Base-by-base conservation (phyloP, 2,329 filamentous ascomycete species). In the Cordyceps javanica region DNA sequence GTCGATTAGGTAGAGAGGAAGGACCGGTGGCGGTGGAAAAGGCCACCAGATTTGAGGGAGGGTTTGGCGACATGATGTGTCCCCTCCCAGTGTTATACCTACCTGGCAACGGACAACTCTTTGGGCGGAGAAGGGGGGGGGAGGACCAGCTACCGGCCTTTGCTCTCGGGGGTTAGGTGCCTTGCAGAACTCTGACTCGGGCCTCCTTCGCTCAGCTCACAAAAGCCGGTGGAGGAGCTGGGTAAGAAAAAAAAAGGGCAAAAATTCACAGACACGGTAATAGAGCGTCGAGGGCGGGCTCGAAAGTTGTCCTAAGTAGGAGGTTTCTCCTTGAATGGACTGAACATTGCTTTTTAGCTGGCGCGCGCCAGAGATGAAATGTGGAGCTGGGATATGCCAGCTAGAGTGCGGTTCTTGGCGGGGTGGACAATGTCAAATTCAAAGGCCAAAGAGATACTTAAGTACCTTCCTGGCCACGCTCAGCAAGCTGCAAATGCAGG, bases 311-410 rank as follows among this genome's bases (percentile, higher is more conserved):
- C n/a, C n/a, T n/a, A 41, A 38, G 30, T 45, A n/a, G 32, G 41
- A 46, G 13, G 42, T 23, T n/a, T 39, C 32, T 39, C 53, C 34
- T 55, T 48, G 11, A 10, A 48, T 5, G n/a, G 28, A 7, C 16
- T 42, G 34, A 4, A 19, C 34, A 39, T 39, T 51, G 34, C 21
- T n/a, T 34, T n/a, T 34, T 44, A 19, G 38, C 28, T 9, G n/a
- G n/a, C n/a, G 36, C n/a, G 36, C 38, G 38, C 19, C 38, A 34
- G 34, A 54, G 53, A 55, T 55, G 53, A 55, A 55, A 55, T 55
- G 53, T 55, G 53, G 53, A 48, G 32, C 51, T 5, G n/a, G 4
- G 14, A 36, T 10, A 45, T 26, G 41, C n/a, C n/a, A n/a, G n/a
- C n/a, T 13, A 23, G 8, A 11, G 39, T 32, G 6, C 11, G 30